Base-by-base conservation (phyloP, 1,284 basidiomycete species). In the Cutaneotrichosporon cavernicola region DNA sequence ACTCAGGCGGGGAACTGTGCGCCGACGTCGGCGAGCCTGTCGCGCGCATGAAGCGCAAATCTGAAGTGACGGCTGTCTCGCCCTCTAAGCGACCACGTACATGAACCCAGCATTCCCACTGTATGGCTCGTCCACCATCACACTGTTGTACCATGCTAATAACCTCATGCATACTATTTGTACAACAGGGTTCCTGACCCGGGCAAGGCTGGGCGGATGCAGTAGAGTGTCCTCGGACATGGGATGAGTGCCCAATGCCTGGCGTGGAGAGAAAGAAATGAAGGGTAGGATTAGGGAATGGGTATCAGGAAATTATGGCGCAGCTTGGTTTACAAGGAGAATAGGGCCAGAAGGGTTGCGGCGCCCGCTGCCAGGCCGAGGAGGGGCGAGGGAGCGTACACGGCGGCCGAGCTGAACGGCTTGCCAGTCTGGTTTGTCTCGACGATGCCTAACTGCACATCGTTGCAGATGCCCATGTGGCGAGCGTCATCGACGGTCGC, bases 401-500 rank as follows among this genome's bases (percentile, higher is more conserved):
- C 30, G 46, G 46, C 36, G 13, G 31, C 51, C 22, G 62, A 32
- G 30, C 26, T 49, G 43, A 18, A 14, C 46, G 18, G 5, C 22
- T 21, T 18, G 36, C 36, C n/a, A 26, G 38, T 47, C 50, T 50
- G 22, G 56, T 46, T 56, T 34, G 36, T 38, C n/a, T 18, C 18
- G 43, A 60, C 52, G 21, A 64, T 52, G 49, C 65, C 65, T 14
- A 67, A 31, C 60, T 67, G 51, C 30, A 56, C 50, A 53, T 62
- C 21, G 6, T 58, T 47, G 60, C 66, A 68, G 21, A 68, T 52
- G 32, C 50, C 47, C 18, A 65, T 52, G 16, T 53, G 40, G 31
- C 34, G 32, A 18, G 66, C 66, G 56, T 65, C 64, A 4, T 34
- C 30, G 62, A 56, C 62, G 26, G 51, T 56, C 32, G 58, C 62